These are phyloP conservation scores for Nannizziopsis arthrosporioides DNA, from an alignment of 2,329 filamentous ascomycete species.

Conservation along the genomic window DNA sequence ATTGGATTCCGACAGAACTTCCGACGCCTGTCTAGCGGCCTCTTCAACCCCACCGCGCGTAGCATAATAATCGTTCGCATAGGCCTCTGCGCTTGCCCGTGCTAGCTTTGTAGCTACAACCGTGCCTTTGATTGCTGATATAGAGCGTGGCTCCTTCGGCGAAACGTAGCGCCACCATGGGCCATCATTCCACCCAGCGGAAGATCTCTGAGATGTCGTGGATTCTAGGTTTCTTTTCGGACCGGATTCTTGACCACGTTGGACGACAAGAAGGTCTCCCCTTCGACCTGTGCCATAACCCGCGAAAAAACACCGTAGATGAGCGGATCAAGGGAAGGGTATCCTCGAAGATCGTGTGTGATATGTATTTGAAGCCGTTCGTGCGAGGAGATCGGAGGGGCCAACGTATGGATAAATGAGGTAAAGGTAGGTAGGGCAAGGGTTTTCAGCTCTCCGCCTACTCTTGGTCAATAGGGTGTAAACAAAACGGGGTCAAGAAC, in stretches of 20 bases:
- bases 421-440: conserved; percentile 90
- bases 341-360: conserved; percentile 87
- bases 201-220: conserved; percentile 16
- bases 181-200: conserved; percentile 67
- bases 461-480: neutral
- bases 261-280: conserved; percentile 89
- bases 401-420: conserved; percentile 85
- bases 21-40: conserved; percentile 66
- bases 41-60: conserved; percentile 65
- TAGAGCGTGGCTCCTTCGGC: conserved; percentile 55
- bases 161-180: conserved; percentile 73
- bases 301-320: conserved; percentile 85
- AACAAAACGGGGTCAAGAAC: conserved; percentile 17
- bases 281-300: conserved; percentile 98
- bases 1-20: conserved; percentile 70
- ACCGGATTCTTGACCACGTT: conserved; percentile 77
- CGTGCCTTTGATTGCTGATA: conserved; percentile 68
- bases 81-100: conserved; percentile 76
- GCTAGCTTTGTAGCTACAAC: conserved; percentile 84
- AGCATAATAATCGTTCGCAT: conserved; percentile 73
- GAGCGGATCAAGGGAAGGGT: conserved; percentile 85
- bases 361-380: conserved; percentile 96
- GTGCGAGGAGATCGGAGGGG: conserved; percentile 90
- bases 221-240: conserved; percentile 46
- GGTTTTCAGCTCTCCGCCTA: conserved; percentile 75